Conservation (phyloP, 768 basidiomycete genomes). For the Daedaleopsis nitida region DNA sequence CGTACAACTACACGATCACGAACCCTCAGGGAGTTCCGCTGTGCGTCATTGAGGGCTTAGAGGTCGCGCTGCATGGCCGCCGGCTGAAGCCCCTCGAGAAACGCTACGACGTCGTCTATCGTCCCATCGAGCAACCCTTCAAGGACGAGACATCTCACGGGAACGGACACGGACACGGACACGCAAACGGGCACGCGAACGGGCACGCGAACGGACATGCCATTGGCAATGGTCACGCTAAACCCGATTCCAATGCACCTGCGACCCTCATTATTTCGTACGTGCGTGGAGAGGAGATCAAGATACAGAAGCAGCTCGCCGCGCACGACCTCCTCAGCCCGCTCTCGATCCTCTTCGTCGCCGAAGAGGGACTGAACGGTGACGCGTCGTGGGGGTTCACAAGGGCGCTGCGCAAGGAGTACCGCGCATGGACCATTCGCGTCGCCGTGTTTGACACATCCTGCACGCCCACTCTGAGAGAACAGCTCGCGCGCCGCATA, state of each 20-base stretch:
- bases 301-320: conserved; percentile 19
- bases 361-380: conserved; percentile 32
- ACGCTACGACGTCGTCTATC: conserved; percentile 24
- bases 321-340: conserved; percentile 9
- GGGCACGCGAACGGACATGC: neutral
- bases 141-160: conserved; percentile 1
- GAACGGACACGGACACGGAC: neutral
- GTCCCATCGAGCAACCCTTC: neutral
- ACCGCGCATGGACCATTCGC: conserved; percentile 32
- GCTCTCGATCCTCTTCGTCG: conserved; percentile 32
- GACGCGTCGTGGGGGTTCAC: conserved; percentile 36
- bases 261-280: conserved; percentile 17
- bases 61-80: conserved; percentile 18
- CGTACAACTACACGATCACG: conserved; percentile 31
- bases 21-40: conserved; percentile 29
- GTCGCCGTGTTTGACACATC: conserved; percentile 29
- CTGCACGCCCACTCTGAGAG: too few species aligned
- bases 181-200: too few species aligned
- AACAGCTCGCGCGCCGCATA: too few species aligned
- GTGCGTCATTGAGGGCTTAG: conserved; percentile 22
- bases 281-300: conserved; percentile 20
- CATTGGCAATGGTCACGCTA: neutral
- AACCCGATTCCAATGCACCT: neutral
- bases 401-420: conserved; percentile 34
- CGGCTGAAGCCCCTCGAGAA: conserved; percentile 16